phyloP scores from a whole-genome alignment of 768 basidiomycete genomes.

The Mycena leptocephala region DNA sequence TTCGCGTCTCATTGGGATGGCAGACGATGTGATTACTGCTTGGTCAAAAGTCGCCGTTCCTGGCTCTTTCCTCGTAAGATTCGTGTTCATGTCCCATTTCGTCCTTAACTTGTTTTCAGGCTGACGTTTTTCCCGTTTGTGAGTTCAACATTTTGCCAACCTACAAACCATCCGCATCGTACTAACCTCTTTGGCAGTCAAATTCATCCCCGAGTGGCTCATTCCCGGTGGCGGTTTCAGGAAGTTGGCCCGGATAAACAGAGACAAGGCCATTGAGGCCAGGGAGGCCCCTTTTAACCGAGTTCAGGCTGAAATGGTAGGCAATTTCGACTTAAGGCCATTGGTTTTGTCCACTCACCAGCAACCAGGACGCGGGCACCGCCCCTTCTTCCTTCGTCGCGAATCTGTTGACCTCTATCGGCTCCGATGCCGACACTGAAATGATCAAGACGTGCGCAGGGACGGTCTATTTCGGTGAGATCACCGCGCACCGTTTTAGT shows the following conservation, averaged over 20 bases:
- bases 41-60: conserved; percentile 14
- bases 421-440: neutral
- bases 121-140: conserved; percentile 49
- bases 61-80: neutral
- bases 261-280: conserved; percentile 32
- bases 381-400: conserved; percentile 34
- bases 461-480: conserved; percentile 20
- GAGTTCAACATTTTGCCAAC: conserved; percentile 28
- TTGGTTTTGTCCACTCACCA: neutral
- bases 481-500: neutral
- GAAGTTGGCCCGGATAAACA: conserved; percentile 50
- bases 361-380: conserved; percentile 18
- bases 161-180: neutral
- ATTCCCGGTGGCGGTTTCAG: conserved; percentile 60
- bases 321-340: neutral
- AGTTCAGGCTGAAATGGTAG: conserved; percentile 46
- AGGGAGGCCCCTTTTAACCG: conserved; percentile 42
- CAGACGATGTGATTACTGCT: conserved; percentile 9
- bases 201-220: conserved; percentile 57
- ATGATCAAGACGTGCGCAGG: conserved; percentile 20
- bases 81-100: neutral
- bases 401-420: conserved; percentile 22
- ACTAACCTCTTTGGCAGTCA: neutral
- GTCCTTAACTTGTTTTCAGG: conserved; percentile 30
- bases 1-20: neutral